A percentile compares a stretch with the other conserved stretches of the same genome.
Conservation (phyloP, 495 filamentous ascomycete species). For the Glutinoglossum americanum region DNA sequence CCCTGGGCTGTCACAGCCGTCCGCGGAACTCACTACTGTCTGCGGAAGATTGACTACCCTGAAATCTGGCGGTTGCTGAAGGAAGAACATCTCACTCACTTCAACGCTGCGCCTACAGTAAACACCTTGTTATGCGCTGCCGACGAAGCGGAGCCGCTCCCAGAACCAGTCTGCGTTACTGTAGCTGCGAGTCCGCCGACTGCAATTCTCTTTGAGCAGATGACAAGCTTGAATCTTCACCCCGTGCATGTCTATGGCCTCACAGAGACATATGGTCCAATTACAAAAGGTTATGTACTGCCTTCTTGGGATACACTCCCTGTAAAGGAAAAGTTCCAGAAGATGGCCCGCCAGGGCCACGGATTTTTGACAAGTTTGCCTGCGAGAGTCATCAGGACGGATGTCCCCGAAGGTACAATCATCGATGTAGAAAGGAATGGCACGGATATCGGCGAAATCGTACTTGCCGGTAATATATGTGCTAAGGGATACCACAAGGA, state of each 20-base stretch:
- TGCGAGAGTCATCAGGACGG: constrained; percentile 61
- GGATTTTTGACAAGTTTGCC: constrained; percentile 74
- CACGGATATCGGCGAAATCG: constrained; percentile 81
- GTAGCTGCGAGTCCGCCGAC: constrained; percentile 85
- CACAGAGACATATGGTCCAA: constrained; percentile 90
- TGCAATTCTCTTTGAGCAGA: constrained; percentile 73
- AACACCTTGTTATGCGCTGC: constrained; percentile 78
- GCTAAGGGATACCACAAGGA: constrained; percentile 85
- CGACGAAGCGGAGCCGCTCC: constrained; percentile 43
- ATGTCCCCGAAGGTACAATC: constrained; percentile 40
- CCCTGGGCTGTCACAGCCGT: constrained; percentile 79
- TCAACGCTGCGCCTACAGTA: constrained; percentile 88
- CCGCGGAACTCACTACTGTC: constrained; percentile 81
- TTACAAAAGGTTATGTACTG: constrained; percentile 79
- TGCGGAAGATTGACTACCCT: constrained; percentile 86
- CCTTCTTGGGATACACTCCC: constrained; percentile 59
- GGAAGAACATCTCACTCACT: constrained; percentile 72
- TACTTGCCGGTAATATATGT: constrained; percentile 83
- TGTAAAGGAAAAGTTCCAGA: constrained; percentile 48
- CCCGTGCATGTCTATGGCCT: constrained; percentile 92
- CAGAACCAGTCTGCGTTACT: constrained; percentile 59
- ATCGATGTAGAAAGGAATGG: constrained; percentile 63
- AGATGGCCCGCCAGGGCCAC: constrained; percentile 86
- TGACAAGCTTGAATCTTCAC: constrained; percentile 67
- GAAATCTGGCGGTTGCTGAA: constrained; percentile 78